These are phyloP conservation scores for Acer yangbiense DNA, from an alignment of 345 rosid species.

Conservation along the genomic window DNA sequence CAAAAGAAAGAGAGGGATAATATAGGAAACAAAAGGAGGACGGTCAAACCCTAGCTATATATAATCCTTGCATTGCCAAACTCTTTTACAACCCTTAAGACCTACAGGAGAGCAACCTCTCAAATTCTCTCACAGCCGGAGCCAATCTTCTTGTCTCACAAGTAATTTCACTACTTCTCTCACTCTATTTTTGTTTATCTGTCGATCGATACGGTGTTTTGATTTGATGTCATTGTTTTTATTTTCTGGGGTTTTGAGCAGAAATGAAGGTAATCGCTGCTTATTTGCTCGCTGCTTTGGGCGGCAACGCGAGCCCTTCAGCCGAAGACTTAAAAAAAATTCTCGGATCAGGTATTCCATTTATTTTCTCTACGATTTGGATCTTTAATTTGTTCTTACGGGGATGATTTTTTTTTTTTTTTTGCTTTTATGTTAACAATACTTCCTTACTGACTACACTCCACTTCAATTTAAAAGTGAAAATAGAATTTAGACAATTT, in stretches of 20 bases:
- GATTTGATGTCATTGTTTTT: neutral
- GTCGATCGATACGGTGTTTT: too few relatives aligned
- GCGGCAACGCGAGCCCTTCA: slow-evolving; percentile 64
- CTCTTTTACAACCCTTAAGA: neutral
- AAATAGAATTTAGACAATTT: neutral
- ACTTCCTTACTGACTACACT: neutral
- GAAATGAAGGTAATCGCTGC: slow-evolving; percentile 84
- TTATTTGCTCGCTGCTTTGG: slow-evolving; percentile 67
- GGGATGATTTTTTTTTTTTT: neutral
- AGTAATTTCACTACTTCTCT: neutral
- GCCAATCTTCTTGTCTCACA: neutral
- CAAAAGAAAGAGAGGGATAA: neutral
- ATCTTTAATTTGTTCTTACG: neutral
- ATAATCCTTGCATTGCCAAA: neutral
- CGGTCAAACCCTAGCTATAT: slow-evolving; percentile 35
- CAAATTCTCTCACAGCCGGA: neutral
- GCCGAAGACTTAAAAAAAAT: slow-evolving; percentile 55
- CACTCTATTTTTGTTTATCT: neutral
- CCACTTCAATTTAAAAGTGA: neutral
- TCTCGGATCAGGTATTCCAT: slow-evolving; percentile 61
- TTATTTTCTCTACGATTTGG: neutral
- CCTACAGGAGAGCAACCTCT: neutral
- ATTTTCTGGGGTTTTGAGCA: slow-evolving; percentile 3
- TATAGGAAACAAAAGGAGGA: neutral
- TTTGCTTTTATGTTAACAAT: neutral